Percentiles rank a stretch among this genome's conserved stretches.
These are phyloP conservation scores for Phalaenopsis equestris DNA, from an alignment of 106 monocot species.

Conservation along the genomic window DNA sequence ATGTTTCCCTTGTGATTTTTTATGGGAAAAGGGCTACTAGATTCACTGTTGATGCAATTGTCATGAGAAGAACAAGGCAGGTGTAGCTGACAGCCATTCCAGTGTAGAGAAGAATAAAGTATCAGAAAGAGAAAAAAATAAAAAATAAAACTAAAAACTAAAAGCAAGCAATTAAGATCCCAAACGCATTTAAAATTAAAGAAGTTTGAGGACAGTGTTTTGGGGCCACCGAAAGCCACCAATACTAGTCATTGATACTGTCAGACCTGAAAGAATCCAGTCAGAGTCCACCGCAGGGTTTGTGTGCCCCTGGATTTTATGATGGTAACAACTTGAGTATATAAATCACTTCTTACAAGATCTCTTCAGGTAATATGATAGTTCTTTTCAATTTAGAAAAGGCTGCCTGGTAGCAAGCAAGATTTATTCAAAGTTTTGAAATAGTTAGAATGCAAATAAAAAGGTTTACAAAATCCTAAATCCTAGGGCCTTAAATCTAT, in stretches of 20 bases:
- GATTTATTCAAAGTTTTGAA: too few species aligned
- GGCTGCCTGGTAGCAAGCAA: too few species aligned
- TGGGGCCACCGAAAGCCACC: background rate
- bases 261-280: background rate
- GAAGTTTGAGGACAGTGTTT: background rate
- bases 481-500: too few species aligned
- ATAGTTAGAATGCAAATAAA: too few species aligned
- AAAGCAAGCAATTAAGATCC: background rate
- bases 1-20: background rate
- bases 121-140: background rate
- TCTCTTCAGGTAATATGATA: too few species aligned
- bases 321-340: too few species aligned
- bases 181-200: background rate
- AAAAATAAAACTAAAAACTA: background rate
- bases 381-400: too few species aligned
- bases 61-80: conserved; percentile 14
- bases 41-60: conserved; percentile 16
- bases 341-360: too few species aligned
- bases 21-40: background rate
- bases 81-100: conserved; percentile 20
- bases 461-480: too few species aligned
- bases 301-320: too few species aligned
- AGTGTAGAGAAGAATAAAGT: conserved; percentile 33
- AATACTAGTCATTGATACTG: background rate
- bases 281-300: background rate